Percentiles rank a stretch among this genome's conserved stretches.
Evolutionary conservation across 1,284 basidiomycete genomes (phyloP).

Genomic region (Malassezia furfur): DNA sequence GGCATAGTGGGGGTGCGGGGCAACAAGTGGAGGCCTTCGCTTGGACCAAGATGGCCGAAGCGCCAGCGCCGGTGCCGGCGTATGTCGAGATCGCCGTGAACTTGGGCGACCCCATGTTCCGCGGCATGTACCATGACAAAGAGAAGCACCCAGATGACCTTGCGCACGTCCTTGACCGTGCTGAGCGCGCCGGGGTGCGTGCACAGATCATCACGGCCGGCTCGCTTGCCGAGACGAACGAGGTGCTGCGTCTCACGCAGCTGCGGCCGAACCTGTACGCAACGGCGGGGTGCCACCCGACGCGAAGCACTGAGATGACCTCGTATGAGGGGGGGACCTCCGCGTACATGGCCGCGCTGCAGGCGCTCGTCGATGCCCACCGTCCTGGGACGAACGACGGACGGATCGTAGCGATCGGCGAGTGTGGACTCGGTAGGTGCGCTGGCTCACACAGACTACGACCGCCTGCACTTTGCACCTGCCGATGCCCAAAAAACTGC

Average conservation of each 20-base stretch:
- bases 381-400: background rate
- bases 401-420: constrained; percentile 61
- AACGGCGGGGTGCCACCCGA: constrained; percentile 78
- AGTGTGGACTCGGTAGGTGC: constrained; percentile 68
- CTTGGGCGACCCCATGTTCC: constrained; percentile 51
- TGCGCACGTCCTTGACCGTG: constrained; percentile 57
- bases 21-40: background rate
- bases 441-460: constrained; percentile 59
- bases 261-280: constrained; percentile 59
- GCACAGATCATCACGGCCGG: constrained; percentile 76
- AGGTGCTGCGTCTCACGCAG: constrained; percentile 59
- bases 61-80: background rate
- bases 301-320: constrained; percentile 68
- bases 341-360: constrained; percentile 55
- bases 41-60: constrained; percentile 1
- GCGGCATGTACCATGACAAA: constrained; percentile 52
- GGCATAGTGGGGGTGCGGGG: constrained; percentile 9
- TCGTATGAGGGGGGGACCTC: constrained; percentile 54
- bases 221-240: constrained; percentile 59
- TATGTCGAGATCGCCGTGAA: constrained; percentile 53
- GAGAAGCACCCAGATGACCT: constrained; percentile 55
- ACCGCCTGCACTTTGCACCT: constrained; percentile 64
- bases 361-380: background rate
- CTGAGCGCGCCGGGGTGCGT: constrained; percentile 59
- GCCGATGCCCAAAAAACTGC: constrained; percentile 60